Conservation (phyloP, 1,284 basidiomycete genomes). For the Lentinus polychrous region DNA sequence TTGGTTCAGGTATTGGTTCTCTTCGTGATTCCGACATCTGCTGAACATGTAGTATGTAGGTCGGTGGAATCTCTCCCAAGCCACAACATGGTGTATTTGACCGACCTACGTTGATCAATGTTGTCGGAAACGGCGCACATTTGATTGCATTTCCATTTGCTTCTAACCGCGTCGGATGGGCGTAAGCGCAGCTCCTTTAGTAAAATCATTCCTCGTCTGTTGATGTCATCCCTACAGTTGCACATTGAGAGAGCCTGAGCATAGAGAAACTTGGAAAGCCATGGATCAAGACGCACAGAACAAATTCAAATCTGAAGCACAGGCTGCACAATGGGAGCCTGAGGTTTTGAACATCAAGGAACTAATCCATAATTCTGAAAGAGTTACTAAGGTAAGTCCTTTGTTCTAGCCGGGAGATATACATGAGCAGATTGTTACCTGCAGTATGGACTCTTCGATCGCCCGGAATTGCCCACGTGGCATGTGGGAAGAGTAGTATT, state of each 20-base stretch:
- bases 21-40: background rate
- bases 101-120: conserved; percentile 25
- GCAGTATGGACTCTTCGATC: conserved; percentile 44
- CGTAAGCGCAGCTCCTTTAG: conserved; percentile 26
- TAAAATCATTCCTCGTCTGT: background rate
- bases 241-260: conserved; percentile 31
- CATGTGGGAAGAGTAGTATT: conserved; percentile 29
- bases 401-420: too few species aligned
- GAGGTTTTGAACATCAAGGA: conserved; percentile 27
- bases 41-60: conserved; percentile 20
- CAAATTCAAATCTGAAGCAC: conserved; percentile 24
- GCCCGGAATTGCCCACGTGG: conserved; percentile 37
- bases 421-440: too few species aligned
- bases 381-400: conserved; percentile 33
- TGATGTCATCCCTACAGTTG: conserved; percentile 19
- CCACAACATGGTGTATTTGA: conserved; percentile 14
- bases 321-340: conserved; percentile 26
- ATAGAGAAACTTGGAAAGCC: conserved; percentile 36
- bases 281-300: conserved; percentile 28
- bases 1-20: conserved; percentile 29
- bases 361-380: conserved; percentile 28
- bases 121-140: conserved; percentile 32
- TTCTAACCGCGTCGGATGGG: conserved; percentile 32
- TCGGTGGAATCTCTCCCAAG: conserved; percentile 29
- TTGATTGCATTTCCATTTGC: conserved; percentile 33